Percentiles rank a stretch among this genome's conserved stretches.
Conservation (phyloP, 352 stramenopile species). For the Phytophthora citricola region DNA sequence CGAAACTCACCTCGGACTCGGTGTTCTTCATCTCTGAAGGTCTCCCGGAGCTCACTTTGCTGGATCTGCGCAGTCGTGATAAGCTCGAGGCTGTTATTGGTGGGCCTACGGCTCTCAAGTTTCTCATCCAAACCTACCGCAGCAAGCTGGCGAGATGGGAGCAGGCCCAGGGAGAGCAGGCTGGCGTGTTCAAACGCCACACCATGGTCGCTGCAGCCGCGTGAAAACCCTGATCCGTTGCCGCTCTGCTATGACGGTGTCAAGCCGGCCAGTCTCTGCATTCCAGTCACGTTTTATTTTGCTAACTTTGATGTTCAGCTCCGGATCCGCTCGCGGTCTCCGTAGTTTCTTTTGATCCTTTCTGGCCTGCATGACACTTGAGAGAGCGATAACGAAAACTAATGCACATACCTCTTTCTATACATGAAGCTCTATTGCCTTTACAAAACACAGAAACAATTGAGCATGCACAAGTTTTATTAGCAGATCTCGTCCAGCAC, state of each 20-base stretch:
- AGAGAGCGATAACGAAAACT: conserved; percentile 26
- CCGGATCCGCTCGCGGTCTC: conserved; percentile 13
- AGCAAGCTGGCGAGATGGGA: conserved; percentile 76
- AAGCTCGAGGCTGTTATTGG: conserved; percentile 82
- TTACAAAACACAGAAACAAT: conserved; percentile 7
- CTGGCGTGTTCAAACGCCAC: conserved; percentile 79
- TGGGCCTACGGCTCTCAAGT: conserved; percentile 73
- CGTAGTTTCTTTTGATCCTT: conserved; percentile 13
- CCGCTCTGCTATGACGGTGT: conserved; percentile 21
- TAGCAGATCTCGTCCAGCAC: conserved; percentile 48
- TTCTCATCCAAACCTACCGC: conserved; percentile 80
- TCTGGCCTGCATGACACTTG: conserved; percentile 11
- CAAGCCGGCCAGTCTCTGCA: conserved; percentile 4
- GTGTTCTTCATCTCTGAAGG: conserved; percentile 76
- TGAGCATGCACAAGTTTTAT: conserved; percentile 12
- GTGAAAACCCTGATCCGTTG: conserved; percentile 34
- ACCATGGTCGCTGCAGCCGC: conserved; percentile 59
- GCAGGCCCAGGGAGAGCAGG: conserved; percentile 62
- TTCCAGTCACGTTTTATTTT: conserved; percentile 14
- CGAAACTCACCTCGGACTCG: conserved; percentile 76
- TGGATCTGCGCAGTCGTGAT: conserved; percentile 84
- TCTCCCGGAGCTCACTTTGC: conserved; percentile 63
- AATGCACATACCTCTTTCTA: conserved; percentile 17
- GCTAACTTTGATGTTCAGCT: conserved; percentile 12
- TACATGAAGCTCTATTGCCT: conserved; percentile 14